Evolutionary conservation across 306 rosid species (phyloP).

Genomic region (Leucaena leucocephala): DNA sequence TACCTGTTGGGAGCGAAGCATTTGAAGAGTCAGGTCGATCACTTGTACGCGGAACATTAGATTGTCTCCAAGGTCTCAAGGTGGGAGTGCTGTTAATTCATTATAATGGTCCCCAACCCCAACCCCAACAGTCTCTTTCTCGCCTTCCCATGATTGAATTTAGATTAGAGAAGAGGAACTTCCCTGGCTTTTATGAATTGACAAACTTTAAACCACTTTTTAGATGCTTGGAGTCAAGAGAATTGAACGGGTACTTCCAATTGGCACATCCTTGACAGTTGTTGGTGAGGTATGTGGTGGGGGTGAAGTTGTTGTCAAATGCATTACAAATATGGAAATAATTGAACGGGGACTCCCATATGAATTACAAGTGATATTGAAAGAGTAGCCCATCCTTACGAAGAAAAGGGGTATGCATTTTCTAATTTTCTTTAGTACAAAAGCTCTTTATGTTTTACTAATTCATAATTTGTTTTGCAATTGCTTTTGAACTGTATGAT

Average conservation of each 20-base stretch:
- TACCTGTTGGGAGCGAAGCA: conserved; percentile 87
- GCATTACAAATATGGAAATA: neutral
- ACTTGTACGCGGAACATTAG: conserved; percentile 95
- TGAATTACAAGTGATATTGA: conserved; percentile 12
- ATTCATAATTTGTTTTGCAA: conserved; percentile 17
- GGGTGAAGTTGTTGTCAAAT: conserved; percentile 32
- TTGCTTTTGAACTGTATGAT: conserved; percentile 34
- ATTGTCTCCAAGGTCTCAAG: conserved; percentile 99
- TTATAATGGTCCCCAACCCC: conserved; percentile 47
- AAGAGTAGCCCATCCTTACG: conserved; percentile 14
- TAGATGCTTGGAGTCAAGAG: conserved; percentile 98
- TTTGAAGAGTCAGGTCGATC: conserved; percentile 97
- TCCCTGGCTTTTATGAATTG: conserved; percentile 31
- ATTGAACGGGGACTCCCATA: neutral
- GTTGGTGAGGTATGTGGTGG: conserved; percentile 87
- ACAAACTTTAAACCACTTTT: conserved; percentile 12
- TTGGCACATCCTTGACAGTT: conserved; percentile 92
- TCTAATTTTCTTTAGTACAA: neutral
- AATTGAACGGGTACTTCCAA: conserved; percentile 90
- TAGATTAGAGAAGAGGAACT: conserved; percentile 15
- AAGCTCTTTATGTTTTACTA: conserved; percentile 12
- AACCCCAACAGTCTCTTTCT: conserved; percentile 2
- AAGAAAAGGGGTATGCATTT: conserved; percentile 26
- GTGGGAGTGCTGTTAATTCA: conserved; percentile 51
- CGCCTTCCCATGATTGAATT: neutral